phyloP scores from a whole-genome alignment of 2,329 filamentous ascomycete species.

The Pseudogymnoascus destructans region DNA sequence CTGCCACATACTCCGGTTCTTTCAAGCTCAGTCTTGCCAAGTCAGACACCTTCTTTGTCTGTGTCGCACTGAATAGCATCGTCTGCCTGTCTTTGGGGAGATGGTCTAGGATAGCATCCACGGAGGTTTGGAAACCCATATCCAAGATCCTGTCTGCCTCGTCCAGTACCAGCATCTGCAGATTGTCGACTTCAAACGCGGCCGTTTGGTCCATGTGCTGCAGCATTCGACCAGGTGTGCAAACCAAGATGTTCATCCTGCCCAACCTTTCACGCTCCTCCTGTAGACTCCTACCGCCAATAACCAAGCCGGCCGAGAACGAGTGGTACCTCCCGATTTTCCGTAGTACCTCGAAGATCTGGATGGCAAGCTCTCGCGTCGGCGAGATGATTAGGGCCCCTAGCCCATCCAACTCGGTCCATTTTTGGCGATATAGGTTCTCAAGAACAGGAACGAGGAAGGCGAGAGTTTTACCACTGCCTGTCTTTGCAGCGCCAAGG shows the following conservation, averaged over 20 bases:
- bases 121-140: slow-evolving; percentile 83
- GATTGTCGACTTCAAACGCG: slow-evolving; percentile 74
- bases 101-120: slow-evolving; percentile 89
- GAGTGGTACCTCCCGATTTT: slow-evolving; percentile 81
- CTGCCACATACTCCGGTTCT: slow-evolving; percentile 89
- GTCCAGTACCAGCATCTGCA: slow-evolving; percentile 87
- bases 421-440: slow-evolving; percentile 77
- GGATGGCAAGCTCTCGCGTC: slow-evolving; percentile 86
- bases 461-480: slow-evolving; percentile 87
- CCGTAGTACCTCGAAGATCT: slow-evolving; percentile 88
- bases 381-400: slow-evolving; percentile 88
- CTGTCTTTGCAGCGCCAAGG: slow-evolving; percentile 87
- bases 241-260: slow-evolving; percentile 94
- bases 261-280: slow-evolving; percentile 74
- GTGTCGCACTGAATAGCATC: slow-evolving; percentile 87
- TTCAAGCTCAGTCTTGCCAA: slow-evolving; percentile 75
- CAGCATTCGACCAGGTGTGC: slow-evolving; percentile 86
- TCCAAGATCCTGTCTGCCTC: slow-evolving; percentile 96
- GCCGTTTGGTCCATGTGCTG: slow-evolving; percentile 94
- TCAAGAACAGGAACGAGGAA: slow-evolving; percentile 88
- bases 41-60: slow-evolving; percentile 88
- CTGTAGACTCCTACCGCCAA: slow-evolving; percentile 80
- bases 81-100: slow-evolving; percentile 78
- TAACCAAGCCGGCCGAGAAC: slow-evolving; percentile 86
- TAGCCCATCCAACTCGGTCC: slow-evolving; percentile 81